These are phyloP conservation scores for Rhizophagus prolifer DNA, from an alignment of 192 early-diverging fungal species.

Conservation along the genomic window DNA sequence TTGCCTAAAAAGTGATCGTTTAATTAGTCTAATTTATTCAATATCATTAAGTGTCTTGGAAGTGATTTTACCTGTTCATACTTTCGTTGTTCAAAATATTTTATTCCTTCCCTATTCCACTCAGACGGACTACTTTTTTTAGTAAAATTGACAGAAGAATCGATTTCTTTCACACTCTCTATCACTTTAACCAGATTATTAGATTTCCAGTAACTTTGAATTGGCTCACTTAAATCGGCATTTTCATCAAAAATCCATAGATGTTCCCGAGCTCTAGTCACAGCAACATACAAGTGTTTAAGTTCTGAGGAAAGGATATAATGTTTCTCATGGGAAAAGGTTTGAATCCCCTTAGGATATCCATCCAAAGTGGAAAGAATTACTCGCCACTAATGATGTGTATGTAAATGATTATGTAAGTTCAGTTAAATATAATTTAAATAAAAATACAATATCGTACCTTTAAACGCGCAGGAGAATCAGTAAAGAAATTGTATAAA, in stretches of 20 bases:
- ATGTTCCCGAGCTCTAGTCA: constrained; percentile 19
- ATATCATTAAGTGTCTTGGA: neutral
- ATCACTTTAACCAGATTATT: constrained; percentile 8
- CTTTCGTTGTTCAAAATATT: constrained; percentile 13
- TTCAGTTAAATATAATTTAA: neutral
- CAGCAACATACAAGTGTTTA: constrained; percentile 28
- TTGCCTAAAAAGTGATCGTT: constrained; percentile 1
- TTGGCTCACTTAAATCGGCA: neutral
- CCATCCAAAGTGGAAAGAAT: neutral
- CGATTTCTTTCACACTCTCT: neutral
- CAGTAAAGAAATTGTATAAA: constrained; percentile 26
- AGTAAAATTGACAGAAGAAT: neutral
- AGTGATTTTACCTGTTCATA: constrained; percentile 10
- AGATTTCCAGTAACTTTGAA: constrained; percentile 5
- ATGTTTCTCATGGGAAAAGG: constrained; percentile 21
- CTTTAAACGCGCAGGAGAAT: neutral
- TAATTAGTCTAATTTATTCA: neutral
- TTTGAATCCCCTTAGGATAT: neutral
- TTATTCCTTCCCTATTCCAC: neutral
- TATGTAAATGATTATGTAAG: neutral
- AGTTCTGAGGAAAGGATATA: constrained; percentile 25
- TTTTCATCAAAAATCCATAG: constrained; percentile 28
- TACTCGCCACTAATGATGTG: constrained; percentile 10
- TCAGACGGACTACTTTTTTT: neutral
- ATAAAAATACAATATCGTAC: neutral